Base-by-base conservation (phyloP, 139 green algal genomes). In the Chlamydomonas sp. region DNA sequence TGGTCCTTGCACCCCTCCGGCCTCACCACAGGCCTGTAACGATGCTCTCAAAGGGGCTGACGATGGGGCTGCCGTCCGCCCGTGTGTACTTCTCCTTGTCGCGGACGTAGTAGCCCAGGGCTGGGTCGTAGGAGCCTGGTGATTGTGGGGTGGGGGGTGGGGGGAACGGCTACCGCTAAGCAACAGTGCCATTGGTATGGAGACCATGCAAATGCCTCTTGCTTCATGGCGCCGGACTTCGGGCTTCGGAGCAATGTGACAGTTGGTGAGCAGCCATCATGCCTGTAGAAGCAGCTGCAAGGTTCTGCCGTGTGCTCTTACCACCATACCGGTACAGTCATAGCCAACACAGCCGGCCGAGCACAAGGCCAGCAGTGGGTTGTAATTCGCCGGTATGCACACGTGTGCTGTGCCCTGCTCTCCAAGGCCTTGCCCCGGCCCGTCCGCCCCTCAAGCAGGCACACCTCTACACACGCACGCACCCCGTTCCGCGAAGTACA, bases 401-500 rank as follows among this genome's bases (percentile, higher is more conserved):
- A 18, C 68, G 68, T 15, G 64, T 69, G 64, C 64, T 12, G 64
- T 10, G 12, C 64, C 64, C 9, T 69, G 10, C 64, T 69, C 64
- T 10, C 64, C 64, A 69, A 17, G 9, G 64, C 64, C 64, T 12
- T 10, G 10, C 12, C 64, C 64, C 64, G 10, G 9, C 64, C 64
- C 1, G 10, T 69, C 77, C 77, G 20, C 63, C 63, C 78, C 79
- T 14, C 31, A 49, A 49, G 31, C 31, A 49, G 31, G 31, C 31
- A 49, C 63, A 2, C 4, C 79, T 63, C 79, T 67, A n/a, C 81
- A 5, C 31, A 62, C 3, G 1, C 14, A 76, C 68, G 89, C 74
- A 63, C 81, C 88, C 12, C 78, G 85, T 58, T 93, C 90, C 17
- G 89, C 57, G 12, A 90, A 90, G 80, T 79, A 93, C 60, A 91